A percentile compares a stretch with the other conserved stretches of the same genome.
These are phyloP conservation scores for Halophytophthora polymorphica DNA, from an alignment of 352 stramenopile species.

Conservation along the genomic window DNA sequence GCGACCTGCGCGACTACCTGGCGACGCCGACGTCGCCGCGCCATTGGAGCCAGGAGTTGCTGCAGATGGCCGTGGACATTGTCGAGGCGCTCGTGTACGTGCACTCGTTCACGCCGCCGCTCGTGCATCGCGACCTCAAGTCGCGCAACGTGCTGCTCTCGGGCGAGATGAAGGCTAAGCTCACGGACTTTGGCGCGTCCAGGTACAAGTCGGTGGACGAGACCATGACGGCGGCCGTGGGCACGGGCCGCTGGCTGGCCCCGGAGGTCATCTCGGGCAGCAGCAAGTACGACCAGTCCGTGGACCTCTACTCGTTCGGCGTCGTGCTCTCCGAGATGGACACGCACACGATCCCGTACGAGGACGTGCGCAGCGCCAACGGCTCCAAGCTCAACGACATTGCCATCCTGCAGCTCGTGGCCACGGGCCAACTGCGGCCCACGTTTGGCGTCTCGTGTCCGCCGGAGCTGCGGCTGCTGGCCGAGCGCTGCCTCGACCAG, in stretches of 20 bases:
- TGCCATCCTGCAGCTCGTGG: slow-evolving; percentile 42
- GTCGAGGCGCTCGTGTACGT: slow-evolving; percentile 57
- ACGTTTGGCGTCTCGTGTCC: slow-evolving; percentile 36
- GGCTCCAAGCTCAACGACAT: slow-evolving; percentile 38
- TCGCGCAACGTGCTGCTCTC: slow-evolving; percentile 52
- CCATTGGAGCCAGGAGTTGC: slow-evolving; percentile 37
- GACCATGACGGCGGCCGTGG: slow-evolving; percentile 51
- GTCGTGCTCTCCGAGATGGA: slow-evolving; percentile 59
- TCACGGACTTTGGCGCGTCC: slow-evolving; percentile 61
- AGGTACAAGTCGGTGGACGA: slow-evolving; percentile 34
- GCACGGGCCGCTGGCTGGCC: slow-evolving; percentile 50
- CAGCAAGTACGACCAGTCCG: slow-evolving; percentile 39
- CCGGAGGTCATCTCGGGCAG: slow-evolving; percentile 52
- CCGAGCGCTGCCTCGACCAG: slow-evolving; percentile 29
- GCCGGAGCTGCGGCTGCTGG: slow-evolving; percentile 27
- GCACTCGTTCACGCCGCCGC: slow-evolving; percentile 47
- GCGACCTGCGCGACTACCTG: slow-evolving; percentile 53
- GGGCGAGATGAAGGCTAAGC: slow-evolving; percentile 39
- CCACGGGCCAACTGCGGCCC: slow-evolving; percentile 27
- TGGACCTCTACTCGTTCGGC: slow-evolving; percentile 63
- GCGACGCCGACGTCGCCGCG: slow-evolving; percentile 18
- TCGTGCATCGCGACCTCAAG: slow-evolving; percentile 66
- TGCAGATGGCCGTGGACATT: slow-evolving; percentile 49
- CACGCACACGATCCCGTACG: slow-evolving; percentile 48
- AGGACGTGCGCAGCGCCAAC: slow-evolving; percentile 28